phyloP scores from a whole-genome alignment of 495 filamentous ascomycete genomes.

The Durotheca rogersii region DNA sequence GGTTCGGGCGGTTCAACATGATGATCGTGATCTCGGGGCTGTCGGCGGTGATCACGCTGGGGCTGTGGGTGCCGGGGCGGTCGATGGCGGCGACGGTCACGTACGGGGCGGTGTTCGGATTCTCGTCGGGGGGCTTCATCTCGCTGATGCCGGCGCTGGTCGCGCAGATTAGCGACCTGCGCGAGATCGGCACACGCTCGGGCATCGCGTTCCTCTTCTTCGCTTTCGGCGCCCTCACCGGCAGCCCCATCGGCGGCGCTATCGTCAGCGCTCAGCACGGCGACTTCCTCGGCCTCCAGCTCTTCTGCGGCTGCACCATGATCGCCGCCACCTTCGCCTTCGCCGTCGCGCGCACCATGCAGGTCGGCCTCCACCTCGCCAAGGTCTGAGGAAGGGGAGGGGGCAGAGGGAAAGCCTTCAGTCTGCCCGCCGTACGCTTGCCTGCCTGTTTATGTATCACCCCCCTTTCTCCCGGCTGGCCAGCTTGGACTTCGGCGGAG shows the following conservation, averaged over 20 bases:
- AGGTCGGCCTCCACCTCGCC: constrained; percentile 44
- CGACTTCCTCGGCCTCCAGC: constrained; percentile 58
- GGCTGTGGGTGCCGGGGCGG: constrained; percentile 63
- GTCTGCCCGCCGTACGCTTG: no score
- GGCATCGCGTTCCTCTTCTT: constrained; percentile 65
- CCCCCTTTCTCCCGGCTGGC: no score
- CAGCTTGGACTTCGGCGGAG: no score
- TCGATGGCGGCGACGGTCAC: constrained; percentile 63
- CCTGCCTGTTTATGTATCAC: no score
- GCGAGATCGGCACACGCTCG: constrained; percentile 71
- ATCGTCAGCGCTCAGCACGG: constrained; percentile 58
- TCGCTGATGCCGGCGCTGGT: constrained; percentile 58
- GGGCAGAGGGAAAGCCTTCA: no score
- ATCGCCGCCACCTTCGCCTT: constrained; percentile 52
- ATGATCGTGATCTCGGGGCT: constrained; percentile 63
- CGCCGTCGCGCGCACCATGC: constrained; percentile 42
- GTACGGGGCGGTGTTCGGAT: constrained; percentile 69
- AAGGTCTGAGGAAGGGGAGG: constrained; percentile 38
- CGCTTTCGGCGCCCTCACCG: constrained; percentile 65
- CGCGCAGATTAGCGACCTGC: constrained; percentile 70
- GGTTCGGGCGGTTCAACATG: constrained; percentile 70
- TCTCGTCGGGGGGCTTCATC: constrained; percentile 71
- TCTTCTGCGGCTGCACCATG: constrained; percentile 68
- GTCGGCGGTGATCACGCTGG: constrained; percentile 64
- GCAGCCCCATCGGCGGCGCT: constrained; percentile 72